phyloP scores from a whole-genome alignment of 495 filamentous ascomycete genomes.

The Rostrohypoxylon terebratum region DNA sequence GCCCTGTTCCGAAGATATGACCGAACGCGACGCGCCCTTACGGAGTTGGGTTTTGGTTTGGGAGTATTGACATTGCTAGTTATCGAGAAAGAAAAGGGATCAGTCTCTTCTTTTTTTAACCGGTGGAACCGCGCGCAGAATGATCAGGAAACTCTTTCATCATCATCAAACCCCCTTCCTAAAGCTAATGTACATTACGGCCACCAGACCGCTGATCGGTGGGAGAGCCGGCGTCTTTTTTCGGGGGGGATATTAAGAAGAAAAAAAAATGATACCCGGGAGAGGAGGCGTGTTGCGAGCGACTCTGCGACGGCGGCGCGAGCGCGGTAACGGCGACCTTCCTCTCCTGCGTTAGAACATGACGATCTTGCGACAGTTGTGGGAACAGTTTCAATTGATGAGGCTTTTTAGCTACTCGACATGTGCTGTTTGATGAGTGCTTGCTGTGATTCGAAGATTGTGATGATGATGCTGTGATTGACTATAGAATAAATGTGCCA shows the following conservation, averaged over 20 bases:
- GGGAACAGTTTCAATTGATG: slow-evolving; percentile 42
- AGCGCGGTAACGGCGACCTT: background rate
- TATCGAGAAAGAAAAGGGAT: slow-evolving; percentile 9
- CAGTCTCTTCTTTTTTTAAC: background rate
- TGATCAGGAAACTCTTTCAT: slow-evolving; percentile 12
- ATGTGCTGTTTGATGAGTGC: background rate
- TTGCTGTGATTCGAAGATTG: background rate
- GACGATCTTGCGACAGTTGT: slow-evolving; percentile 21
- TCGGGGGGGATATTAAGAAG: background rate
- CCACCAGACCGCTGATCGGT: slow-evolving; percentile 11
- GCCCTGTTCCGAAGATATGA: slow-evolving; percentile 39
- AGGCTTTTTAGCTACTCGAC: slow-evolving; percentile 30
- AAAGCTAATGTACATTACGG: slow-evolving; percentile 43
- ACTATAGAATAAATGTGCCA: background rate
- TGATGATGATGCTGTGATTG: background rate
- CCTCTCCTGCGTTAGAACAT: slow-evolving; percentile 22
- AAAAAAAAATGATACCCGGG: slow-evolving; percentile 31
- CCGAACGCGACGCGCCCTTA: slow-evolving; percentile 36
- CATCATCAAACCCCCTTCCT: slow-evolving; percentile 9
- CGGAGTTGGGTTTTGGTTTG: slow-evolving; percentile 40
- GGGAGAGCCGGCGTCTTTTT: background rate
- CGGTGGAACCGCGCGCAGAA: slow-evolving; percentile 26
- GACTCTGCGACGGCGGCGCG: slow-evolving; percentile 2
- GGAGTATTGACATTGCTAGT: slow-evolving; percentile 22
- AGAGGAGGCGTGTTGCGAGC: slow-evolving; percentile 8